Evolutionary conservation across 2,329 filamentous ascomycete genomes (phyloP).

Genomic region (Bipolaris sorokiniana): DNA sequence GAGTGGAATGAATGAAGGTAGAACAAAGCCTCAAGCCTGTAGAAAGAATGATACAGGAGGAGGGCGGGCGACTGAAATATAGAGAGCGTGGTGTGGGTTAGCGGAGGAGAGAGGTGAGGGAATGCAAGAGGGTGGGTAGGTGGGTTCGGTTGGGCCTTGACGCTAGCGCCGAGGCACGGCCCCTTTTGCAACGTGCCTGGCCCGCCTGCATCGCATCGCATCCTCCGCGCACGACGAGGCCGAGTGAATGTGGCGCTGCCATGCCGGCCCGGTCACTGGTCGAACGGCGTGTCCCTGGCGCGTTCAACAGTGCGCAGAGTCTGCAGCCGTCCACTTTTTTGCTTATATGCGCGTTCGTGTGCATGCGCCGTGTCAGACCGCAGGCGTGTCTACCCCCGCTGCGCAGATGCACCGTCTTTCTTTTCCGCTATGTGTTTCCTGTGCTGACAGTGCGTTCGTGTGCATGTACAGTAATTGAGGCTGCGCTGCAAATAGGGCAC

Average conservation of each 20-base stretch:
- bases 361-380: neutral
- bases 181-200: slow-evolving; percentile 26
- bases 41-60: slow-evolving; percentile 30
- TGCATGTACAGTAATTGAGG: slow-evolving; percentile 29
- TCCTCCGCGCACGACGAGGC: slow-evolving; percentile 26
- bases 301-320: slow-evolving; percentile 24
- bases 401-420: neutral
- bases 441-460: slow-evolving; percentile 18
- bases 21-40: slow-evolving; percentile 49
- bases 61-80: slow-evolving; percentile 29
- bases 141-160: slow-evolving; percentile 8
- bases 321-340: neutral
- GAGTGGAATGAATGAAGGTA: slow-evolving; percentile 37
- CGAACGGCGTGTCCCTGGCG: slow-evolving; percentile 29
- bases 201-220: slow-evolving; percentile 21
- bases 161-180: slow-evolving; percentile 16
- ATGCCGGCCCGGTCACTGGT: slow-evolving; percentile 29
- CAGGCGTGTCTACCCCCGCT: neutral
- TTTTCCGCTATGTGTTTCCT: neutral
- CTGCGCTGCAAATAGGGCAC: slow-evolving; percentile 12
- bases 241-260: slow-evolving; percentile 24
- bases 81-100: slow-evolving; percentile 28
- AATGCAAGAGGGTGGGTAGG: neutral
- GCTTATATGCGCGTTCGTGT: slow-evolving; percentile 4
- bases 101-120: slow-evolving; percentile 13